These are phyloP conservation scores for Leucogyrophana mollusca DNA, from an alignment of 768 basidiomycete species.

Conservation along the genomic window DNA sequence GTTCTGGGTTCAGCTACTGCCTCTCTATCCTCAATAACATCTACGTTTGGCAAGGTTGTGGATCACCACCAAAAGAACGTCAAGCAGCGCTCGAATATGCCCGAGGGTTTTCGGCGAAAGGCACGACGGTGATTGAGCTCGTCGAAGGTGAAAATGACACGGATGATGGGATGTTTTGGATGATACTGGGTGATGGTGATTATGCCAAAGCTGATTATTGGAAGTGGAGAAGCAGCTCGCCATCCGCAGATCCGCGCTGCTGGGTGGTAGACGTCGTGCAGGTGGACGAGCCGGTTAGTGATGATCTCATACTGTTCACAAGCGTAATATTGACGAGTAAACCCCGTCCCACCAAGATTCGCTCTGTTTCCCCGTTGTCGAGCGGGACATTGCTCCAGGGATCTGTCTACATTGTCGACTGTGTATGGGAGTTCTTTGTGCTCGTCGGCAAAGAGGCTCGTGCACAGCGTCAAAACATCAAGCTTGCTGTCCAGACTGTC, in stretches of 20 bases:
- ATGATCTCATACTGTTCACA: too few species aligned
- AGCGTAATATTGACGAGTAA: slow-evolving; percentile 1
- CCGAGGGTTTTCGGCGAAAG: slow-evolving; percentile 38
- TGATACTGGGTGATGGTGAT: slow-evolving; percentile 73
- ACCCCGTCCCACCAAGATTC: slow-evolving; percentile 39
- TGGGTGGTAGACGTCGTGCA: slow-evolving; percentile 55
- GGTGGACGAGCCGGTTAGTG: slow-evolving; percentile 39
- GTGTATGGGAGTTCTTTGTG: slow-evolving; percentile 78
- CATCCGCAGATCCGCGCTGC: slow-evolving; percentile 45
- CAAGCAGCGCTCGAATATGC: slow-evolving; percentile 64
- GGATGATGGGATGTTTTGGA: slow-evolving; percentile 82
- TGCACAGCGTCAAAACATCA: slow-evolving; percentile 56
- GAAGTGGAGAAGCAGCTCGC: slow-evolving; percentile 60
- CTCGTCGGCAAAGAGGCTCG: slow-evolving; percentile 69
- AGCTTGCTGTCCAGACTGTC: slow-evolving; percentile 56
- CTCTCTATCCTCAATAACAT: slow-evolving; percentile 65
- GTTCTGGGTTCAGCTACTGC: slow-evolving; percentile 85
- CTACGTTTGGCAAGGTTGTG: slow-evolving; percentile 82
- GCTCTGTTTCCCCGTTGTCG: slow-evolving; percentile 42
- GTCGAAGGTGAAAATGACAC: slow-evolving; percentile 60
- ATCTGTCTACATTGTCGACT: slow-evolving; percentile 68
- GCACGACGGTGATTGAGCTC: slow-evolving; percentile 50
- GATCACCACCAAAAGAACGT: slow-evolving; percentile 59
- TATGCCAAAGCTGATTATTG: slow-evolving; percentile 84
- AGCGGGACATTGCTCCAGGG: slow-evolving; percentile 35